phyloP scores from a whole-genome alignment of 2,329 filamentous ascomycete genomes.

The Epichloe hybrida region DNA sequence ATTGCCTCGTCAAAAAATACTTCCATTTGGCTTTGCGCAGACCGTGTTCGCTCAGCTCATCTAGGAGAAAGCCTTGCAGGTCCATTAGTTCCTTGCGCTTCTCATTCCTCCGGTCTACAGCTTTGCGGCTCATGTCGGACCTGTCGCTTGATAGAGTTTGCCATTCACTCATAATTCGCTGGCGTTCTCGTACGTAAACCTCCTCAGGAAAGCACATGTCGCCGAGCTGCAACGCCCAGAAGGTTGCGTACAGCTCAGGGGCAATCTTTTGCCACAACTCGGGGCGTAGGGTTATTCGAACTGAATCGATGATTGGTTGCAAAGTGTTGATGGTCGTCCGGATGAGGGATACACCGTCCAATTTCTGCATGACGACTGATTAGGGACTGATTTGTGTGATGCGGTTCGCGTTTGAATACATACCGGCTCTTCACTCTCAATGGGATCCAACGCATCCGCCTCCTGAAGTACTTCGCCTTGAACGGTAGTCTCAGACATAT shows the following conservation, averaged over 20 bases:
- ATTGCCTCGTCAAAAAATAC: conserved; percentile 59
- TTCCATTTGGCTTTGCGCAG: conserved; percentile 54
- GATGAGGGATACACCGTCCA: conserved; percentile 20
- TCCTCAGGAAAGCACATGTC: conserved; percentile 66
- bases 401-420: conserved; percentile 5
- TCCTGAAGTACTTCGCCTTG: conserved; percentile 14
- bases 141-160: conserved; percentile 56
- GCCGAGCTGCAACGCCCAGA: conserved; percentile 79
- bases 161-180: conserved; percentile 52
- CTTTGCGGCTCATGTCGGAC: conserved; percentile 55
- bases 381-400: conserved; percentile 10
- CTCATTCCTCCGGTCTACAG: conserved; percentile 47
- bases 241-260: conserved; percentile 72
- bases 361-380: conserved; percentile 17
- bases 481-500: conserved; percentile 30
- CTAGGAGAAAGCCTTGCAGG: conserved; percentile 53
- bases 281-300: conserved; percentile 47
- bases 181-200: conserved; percentile 66
- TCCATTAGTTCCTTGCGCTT: conserved; percentile 57
- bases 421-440: conserved; percentile 20
- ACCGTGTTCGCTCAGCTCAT: conserved; percentile 59
- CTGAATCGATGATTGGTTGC: conserved; percentile 56
- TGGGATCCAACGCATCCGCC: conserved; percentile 14
- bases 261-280: conserved; percentile 58
- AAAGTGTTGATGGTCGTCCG: conserved; percentile 29